phyloP scores from a whole-genome alignment of 2,329 filamentous ascomycete species.

The Penicillium oxalicum region DNA sequence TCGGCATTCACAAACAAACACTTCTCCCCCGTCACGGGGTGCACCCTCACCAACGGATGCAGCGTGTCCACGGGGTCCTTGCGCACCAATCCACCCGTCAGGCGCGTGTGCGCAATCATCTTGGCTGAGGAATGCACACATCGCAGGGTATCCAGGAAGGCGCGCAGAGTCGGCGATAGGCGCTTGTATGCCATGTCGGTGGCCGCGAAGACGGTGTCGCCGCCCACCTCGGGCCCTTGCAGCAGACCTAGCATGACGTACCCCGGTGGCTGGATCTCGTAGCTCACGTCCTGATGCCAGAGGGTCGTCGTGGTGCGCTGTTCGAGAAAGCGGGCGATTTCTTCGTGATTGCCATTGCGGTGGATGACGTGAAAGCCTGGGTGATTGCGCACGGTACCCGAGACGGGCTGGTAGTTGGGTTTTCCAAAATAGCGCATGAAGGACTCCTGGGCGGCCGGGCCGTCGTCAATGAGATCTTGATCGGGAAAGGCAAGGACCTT shows the following conservation, averaged over 20 bases:
- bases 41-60: slow-evolving; percentile 44
- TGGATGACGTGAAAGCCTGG: slow-evolving; percentile 45
- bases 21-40: slow-evolving; percentile 46
- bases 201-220: slow-evolving; percentile 44
- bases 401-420: slow-evolving; percentile 42
- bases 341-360: slow-evolving; percentile 40
- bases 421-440: slow-evolving; percentile 45
- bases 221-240: slow-evolving; percentile 47
- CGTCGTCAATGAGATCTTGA: slow-evolving; percentile 45
- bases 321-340: slow-evolving; percentile 40
- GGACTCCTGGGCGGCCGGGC: slow-evolving; percentile 38
- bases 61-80: slow-evolving; percentile 42
- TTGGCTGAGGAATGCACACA: slow-evolving; percentile 40
- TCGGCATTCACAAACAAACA: slow-evolving; percentile 46
- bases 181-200: slow-evolving; percentile 43
- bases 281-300: slow-evolving; percentile 47
- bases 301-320: slow-evolving; percentile 43
- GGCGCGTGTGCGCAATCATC: slow-evolving; percentile 39
- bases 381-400: slow-evolving; percentile 36
- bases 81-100: slow-evolving; percentile 40
- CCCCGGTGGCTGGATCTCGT: slow-evolving; percentile 44
- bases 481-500: slow-evolving; percentile 49
- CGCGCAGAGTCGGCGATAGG: slow-evolving; percentile 49
- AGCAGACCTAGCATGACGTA: slow-evolving; percentile 46
- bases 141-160: slow-evolving; percentile 29